phyloP scores from a whole-genome alignment of 2,329 filamentous ascomycete genomes.

The Pyrenophora graminea region DNA sequence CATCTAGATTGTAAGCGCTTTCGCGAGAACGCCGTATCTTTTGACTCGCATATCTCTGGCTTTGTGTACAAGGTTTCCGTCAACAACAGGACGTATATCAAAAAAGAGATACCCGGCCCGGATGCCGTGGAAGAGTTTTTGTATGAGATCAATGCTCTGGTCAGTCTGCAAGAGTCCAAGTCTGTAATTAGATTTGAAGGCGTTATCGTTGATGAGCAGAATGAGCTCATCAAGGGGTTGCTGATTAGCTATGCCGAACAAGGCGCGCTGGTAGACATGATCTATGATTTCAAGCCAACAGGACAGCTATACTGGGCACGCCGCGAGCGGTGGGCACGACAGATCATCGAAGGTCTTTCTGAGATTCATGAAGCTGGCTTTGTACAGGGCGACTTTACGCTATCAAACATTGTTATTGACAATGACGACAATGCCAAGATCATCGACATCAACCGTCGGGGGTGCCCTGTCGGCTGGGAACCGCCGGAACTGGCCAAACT shows the following conservation, averaged over 20 bases:
- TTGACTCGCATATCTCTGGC: constrained; percentile 91
- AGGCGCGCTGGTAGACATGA: constrained; percentile 85
- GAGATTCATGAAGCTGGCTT: constrained; percentile 96
- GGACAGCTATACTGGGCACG: constrained; percentile 66
- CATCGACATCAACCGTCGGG: constrained; percentile 95
- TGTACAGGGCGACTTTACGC: constrained; percentile 95
- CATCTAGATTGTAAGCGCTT: constrained; percentile 67
- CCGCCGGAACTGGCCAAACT: constrained; percentile 86
- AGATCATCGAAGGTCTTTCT: constrained; percentile 85
- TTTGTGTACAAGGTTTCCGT: constrained; percentile 94
- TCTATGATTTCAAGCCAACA: constrained; percentile 73
- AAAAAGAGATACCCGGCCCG: constrained; percentile 96
- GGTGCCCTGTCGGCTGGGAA: constrained; percentile 98
- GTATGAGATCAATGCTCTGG: constrained; percentile 96
- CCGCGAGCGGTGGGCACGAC: constrained; percentile 84
- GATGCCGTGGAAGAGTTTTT: constrained; percentile 96
- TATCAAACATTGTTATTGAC: constrained; percentile 97
- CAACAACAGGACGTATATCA: constrained; percentile 75
- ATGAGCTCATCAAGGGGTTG: constrained; percentile 78
- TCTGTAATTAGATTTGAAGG: constrained; percentile 87
- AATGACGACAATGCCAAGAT: constrained; percentile 84
- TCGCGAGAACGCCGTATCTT: constrained; percentile 75
- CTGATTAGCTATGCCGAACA: constrained; percentile 85
- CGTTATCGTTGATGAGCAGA: constrained; percentile 79
- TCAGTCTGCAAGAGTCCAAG: constrained; percentile 70